Evolutionary conservation across 495 filamentous ascomycete genomes (phyloP), one percentile per base, ranked within the genome.

Genomic region (Tuber microsphaerosporum): DNA sequence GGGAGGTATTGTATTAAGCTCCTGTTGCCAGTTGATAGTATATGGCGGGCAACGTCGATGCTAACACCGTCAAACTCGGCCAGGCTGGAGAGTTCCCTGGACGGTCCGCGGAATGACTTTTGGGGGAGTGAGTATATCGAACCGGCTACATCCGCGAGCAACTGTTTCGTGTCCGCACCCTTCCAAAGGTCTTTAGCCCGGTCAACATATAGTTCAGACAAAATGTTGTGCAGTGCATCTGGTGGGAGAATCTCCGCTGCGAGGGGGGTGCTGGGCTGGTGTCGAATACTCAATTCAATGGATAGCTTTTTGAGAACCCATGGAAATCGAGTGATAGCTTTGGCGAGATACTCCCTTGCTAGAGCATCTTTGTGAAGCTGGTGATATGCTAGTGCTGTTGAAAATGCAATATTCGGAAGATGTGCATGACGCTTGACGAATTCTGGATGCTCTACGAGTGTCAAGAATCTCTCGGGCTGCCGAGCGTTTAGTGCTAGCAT

Each of bases 131-230:
- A 84, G 48, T 82, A 80, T 5, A 87, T 84, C 43, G 88, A 89
- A 42, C 89, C 86, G 43, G 90, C 92, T 26, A 92, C 88, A 77
- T 94, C 90, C 41, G 91, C 87, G 2, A 99, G 87, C 7, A 97
- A 84, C 42, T 88, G 85, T 1, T 88, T 88, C 14, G 90, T 88
- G 78, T 92, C 90, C 0, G 94, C 88, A 1, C 91, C 93, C 76
- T 92, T 93, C 96, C 96, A 99, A 22, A 97, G 86, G 80, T 97
- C 93, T 81, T 94, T 95, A 4, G 92, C 88, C 44, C 90, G 89
- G 37, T 89, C 85, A 51, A 94, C 88, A 83, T 97, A 98, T 0
- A 97, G 87, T 77, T 92, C 89, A 2, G 90, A 89, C 73, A 94
- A 85, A 17, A 98, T 34, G 6, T 41, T 43, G 48, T 83, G 78